These are phyloP conservation scores for Sugiyamaella valdiviana DNA, from an alignment of 805 yeast genomes.

Conservation along the genomic window DNA sequence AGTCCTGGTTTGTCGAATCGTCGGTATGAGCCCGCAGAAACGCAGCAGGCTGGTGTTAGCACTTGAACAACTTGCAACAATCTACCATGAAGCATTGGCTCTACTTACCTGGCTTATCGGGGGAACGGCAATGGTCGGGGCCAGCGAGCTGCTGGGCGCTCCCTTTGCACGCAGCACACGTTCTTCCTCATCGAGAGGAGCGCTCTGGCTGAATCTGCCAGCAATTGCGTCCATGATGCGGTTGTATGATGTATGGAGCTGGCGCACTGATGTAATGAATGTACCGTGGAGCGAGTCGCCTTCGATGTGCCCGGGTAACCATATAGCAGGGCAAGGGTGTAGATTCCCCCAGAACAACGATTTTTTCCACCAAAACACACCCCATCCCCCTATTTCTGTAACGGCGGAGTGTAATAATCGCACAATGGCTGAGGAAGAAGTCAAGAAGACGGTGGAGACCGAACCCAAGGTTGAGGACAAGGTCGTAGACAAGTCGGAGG, in stretches of 20 bases:
- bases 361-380: not conserved
- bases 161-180: slow-evolving; percentile 7
- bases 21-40: slow-evolving; percentile 97
- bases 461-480: slow-evolving; percentile 5
- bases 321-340: not conserved
- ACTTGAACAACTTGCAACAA: not conserved
- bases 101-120: slow-evolving; percentile 27
- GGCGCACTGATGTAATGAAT: not conserved
- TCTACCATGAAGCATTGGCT: not conserved
- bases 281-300: not conserved
- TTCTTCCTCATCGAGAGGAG: slow-evolving; percentile 9
- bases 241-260: not conserved
- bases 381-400: not conserved
- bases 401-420: not conserved
- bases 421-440: slow-evolving; percentile 6
- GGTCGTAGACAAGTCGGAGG: slow-evolving; percentile 10
- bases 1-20: slow-evolving; percentile 86
- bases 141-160: slow-evolving; percentile 14
- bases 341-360: not conserved
- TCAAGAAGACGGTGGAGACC: slow-evolving; percentile 8
- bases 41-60: slow-evolving; percentile 63
- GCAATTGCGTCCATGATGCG: slow-evolving; percentile 30
- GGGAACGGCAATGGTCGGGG: slow-evolving; percentile 25
- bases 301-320: not conserved
- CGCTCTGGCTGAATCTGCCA: slow-evolving; percentile 18